These are phyloP conservation scores for Viola pubescens DNA, from an alignment of 441 rosid species.

Conservation along the genomic window DNA sequence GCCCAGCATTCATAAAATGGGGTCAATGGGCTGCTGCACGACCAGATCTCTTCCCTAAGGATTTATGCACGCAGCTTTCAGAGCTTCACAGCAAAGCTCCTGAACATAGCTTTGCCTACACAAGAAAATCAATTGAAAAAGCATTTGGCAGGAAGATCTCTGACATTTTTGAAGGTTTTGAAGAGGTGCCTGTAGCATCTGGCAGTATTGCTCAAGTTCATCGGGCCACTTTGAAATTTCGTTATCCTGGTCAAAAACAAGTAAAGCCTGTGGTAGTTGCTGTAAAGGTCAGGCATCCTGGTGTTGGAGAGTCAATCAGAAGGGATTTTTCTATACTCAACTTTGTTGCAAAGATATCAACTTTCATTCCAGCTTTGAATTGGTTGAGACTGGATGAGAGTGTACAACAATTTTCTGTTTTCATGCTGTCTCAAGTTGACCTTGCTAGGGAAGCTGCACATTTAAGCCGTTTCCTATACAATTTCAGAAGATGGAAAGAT, in stretches of 20 bases:
- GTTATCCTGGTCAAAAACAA: slow-evolving; percentile 72
- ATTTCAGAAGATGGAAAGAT: slow-evolving; percentile 93
- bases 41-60: slow-evolving; percentile 95
- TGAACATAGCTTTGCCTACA: slow-evolving; percentile 83
- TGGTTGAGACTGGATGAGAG: slow-evolving; percentile 98
- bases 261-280: slow-evolving; percentile 78
- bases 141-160: slow-evolving; percentile 90
- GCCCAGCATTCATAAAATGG: slow-evolving; percentile 99
- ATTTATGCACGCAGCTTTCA: slow-evolving; percentile 82
- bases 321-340: slow-evolving; percentile 93
- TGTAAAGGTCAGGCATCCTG: slow-evolving; percentile 98
- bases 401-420: slow-evolving; percentile 93
- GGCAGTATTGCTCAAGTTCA: slow-evolving; percentile 99
- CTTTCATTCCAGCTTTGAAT: slow-evolving; percentile 67
- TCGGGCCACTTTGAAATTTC: slow-evolving; percentile 80
- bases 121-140: slow-evolving; percentile 76
- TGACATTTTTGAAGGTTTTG: slow-evolving; percentile 85
- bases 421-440: slow-evolving; percentile 99
- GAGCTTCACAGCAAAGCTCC: slow-evolving; percentile 95
- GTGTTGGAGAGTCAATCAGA: slow-evolving; percentile 94
- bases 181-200: slow-evolving; percentile 92
- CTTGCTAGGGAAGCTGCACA: slow-evolving; percentile 99
- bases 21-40: slow-evolving; percentile 99
- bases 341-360: slow-evolving; percentile 65
- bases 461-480: slow-evolving; percentile 88